Evolutionary conservation across 106 monocot genomes (phyloP).

Genomic region (Posidonia australis): DNA sequence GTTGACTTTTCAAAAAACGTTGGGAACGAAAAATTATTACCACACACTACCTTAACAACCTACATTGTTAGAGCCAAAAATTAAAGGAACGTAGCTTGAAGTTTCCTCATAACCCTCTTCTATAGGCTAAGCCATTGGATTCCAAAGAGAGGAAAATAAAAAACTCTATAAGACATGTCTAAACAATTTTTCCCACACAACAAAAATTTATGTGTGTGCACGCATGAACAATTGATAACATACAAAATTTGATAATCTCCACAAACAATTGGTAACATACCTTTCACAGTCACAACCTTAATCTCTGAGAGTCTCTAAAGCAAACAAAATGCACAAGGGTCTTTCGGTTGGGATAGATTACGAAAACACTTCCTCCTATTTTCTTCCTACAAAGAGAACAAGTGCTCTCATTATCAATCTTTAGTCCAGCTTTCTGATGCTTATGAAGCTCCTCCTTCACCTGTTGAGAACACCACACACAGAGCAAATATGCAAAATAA

Average conservation of each 20-base stretch:
- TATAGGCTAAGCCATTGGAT: too few species aligned
- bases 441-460: slow-evolving; percentile 86
- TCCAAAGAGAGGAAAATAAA: too few species aligned
- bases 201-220: too few species aligned
- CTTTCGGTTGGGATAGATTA: slow-evolving; percentile 91
- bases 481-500: background rate
- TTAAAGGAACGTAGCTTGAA: too few species aligned
- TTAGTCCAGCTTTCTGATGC: slow-evolving; percentile 45
- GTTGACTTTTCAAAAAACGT: too few species aligned
- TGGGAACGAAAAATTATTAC: too few species aligned
- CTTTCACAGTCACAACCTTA: slow-evolving; percentile 40
- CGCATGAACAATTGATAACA: background rate
- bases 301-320: slow-evolving; percentile 76
- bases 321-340: slow-evolving; percentile 97
- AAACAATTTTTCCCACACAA: too few species aligned
- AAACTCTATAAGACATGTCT: too few species aligned
- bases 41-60: too few species aligned
- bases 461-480: background rate
- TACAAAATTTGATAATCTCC: background rate
- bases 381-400: slow-evolving; percentile 87
- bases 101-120: too few species aligned
- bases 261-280: background rate
- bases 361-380: slow-evolving; percentile 93
- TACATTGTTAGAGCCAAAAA: too few species aligned
- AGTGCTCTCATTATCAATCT: slow-evolving; percentile 77